These are phyloP conservation scores for Starmera stellimalicola DNA, from an alignment of 1,139 yeast genomes.

Conservation along the genomic window DNA sequence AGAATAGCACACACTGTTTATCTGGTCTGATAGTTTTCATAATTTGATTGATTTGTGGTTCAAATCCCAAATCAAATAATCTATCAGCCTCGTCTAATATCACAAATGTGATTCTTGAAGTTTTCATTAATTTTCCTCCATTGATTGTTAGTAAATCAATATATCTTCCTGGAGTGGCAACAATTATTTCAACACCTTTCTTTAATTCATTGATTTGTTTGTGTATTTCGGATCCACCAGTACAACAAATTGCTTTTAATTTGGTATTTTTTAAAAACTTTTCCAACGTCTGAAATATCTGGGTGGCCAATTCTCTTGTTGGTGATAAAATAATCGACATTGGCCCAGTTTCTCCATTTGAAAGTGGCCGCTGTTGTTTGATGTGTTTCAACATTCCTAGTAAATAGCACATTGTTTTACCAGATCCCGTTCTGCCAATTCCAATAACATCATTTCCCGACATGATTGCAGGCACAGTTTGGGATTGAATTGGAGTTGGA, in stretches of 20 bases:
- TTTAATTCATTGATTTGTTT: constrained; percentile 74
- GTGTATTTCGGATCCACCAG: constrained; percentile 89
- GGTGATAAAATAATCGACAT: constrained; percentile 79
- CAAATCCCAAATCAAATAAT: constrained; percentile 96
- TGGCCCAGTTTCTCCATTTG: constrained; percentile 55
- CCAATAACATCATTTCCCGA: constrained; percentile 87
- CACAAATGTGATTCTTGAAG: constrained; percentile 64
- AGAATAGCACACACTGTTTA: constrained; percentile 83
- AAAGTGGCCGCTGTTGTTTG: constrained; percentile 53
- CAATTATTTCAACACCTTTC: constrained; percentile 70
- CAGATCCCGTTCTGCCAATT: constrained; percentile 94
- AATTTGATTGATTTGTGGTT: constrained; percentile 87
- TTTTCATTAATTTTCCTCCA: constrained; percentile 64
- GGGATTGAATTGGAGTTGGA: constrained; percentile 89
- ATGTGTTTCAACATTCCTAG: constrained; percentile 81
- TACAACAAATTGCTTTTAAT: constrained; percentile 65
- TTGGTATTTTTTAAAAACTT: constrained; percentile 42
- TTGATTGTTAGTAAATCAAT: constrained; percentile 85
- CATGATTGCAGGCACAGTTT: constrained; percentile 87
- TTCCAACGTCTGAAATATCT: constrained; percentile 61
- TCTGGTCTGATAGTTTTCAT: constrained; percentile 76
- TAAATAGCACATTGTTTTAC: constrained; percentile 84
- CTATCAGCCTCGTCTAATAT: constrained; percentile 96
- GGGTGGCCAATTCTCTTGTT: constrained; percentile 86
- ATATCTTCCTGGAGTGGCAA: constrained; percentile 94